These are phyloP conservation scores for Ustilago sp. DNA, from an alignment of 1,284 basidiomycete genomes.

Conservation along the genomic window DNA sequence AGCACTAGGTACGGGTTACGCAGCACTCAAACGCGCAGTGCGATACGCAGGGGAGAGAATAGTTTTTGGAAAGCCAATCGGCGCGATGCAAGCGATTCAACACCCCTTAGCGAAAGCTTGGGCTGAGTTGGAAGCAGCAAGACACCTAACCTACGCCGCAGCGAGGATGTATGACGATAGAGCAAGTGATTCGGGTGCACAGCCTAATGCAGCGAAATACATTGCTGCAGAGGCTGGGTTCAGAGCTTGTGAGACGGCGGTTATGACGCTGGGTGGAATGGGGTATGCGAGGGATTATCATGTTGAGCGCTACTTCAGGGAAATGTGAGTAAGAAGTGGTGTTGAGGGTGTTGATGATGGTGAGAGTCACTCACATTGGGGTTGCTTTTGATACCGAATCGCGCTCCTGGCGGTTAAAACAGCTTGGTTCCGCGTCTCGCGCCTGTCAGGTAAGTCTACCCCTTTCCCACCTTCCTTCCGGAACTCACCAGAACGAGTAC, in stretches of 20 bases:
- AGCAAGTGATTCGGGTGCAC: slow-evolving; percentile 59
- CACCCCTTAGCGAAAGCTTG: slow-evolving; percentile 67
- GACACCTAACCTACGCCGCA: slow-evolving; percentile 62
- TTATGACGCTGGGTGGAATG: slow-evolving; percentile 68
- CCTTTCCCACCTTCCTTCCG: not conserved
- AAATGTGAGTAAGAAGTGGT: slow-evolving; percentile 31
- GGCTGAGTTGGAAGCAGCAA: slow-evolving; percentile 67
- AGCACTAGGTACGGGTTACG: slow-evolving; percentile 69
- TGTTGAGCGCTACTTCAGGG: slow-evolving; percentile 57
- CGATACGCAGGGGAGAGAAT: slow-evolving; percentile 61
- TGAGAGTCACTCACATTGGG: not conserved
- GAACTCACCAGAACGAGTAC: too few species aligned
- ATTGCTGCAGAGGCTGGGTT: slow-evolving; percentile 67
- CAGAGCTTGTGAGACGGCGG: slow-evolving; percentile 52
- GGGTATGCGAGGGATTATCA: slow-evolving; percentile 65
- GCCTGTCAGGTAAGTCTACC: slow-evolving; percentile 48
- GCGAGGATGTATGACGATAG: slow-evolving; percentile 61
- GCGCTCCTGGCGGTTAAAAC: not conserved
- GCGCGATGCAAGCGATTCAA: slow-evolving; percentile 67
- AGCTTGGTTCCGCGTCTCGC: slow-evolving; percentile 66
- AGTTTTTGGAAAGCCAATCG: slow-evolving; percentile 67
- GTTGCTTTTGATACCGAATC: not conserved
- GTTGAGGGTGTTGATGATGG: not conserved
- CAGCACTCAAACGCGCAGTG: slow-evolving; percentile 48
- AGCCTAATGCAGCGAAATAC: slow-evolving; percentile 68